These are phyloP conservation scores for Rehmannia glutinosa DNA, from an alignment of 257 asterid genomes.

Conservation along the genomic window DNA sequence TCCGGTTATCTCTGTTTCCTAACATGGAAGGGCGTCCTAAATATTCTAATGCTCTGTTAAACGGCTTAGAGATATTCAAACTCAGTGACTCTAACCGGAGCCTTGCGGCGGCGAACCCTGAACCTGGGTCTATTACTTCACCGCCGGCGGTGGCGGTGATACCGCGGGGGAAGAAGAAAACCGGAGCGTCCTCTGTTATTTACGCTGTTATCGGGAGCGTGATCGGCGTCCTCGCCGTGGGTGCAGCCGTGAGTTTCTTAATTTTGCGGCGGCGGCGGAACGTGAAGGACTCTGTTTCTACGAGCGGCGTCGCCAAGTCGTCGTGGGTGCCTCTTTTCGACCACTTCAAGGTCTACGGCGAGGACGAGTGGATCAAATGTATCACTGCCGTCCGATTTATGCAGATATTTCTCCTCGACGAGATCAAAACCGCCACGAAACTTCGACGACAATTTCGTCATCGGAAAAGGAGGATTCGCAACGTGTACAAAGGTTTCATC, in stretches of 20 bases:
- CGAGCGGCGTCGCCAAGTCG: conserved; percentile 17
- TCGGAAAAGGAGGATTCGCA: background rate
- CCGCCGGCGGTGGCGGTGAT: background rate
- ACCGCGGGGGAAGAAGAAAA: background rate
- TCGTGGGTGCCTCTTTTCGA: conserved; percentile 34
- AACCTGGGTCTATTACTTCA: background rate
- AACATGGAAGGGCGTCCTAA: rapidly evolving
- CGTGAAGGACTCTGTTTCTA: conserved; percentile 18
- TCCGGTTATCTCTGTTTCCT: conserved; percentile 37
- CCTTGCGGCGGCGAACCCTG: conserved; percentile 48
- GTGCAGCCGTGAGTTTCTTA: conserved; percentile 17
- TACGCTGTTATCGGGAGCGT: conserved; percentile 25
- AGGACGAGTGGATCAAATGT: conserved; percentile 23
- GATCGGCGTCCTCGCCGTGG: conserved; percentile 17
- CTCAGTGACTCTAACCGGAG: conserved; percentile 26
- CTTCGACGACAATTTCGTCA: conserved; percentile 27
- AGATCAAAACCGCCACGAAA: conserved; percentile 42
- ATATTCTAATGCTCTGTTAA: conserved; percentile 29
- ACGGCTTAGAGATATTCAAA: conserved; percentile 66
- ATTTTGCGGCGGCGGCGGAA: conserved; percentile 25
- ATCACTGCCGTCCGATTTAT: conserved; percentile 30
- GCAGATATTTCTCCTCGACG: conserved; percentile 45
- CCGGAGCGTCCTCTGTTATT: background rate
- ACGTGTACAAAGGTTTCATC: conserved; percentile 7
- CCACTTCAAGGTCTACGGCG: conserved; percentile 21